Conservation (phyloP, 2,329 filamentous ascomycete species). For the Gnomoniopsis sp. region DNA sequence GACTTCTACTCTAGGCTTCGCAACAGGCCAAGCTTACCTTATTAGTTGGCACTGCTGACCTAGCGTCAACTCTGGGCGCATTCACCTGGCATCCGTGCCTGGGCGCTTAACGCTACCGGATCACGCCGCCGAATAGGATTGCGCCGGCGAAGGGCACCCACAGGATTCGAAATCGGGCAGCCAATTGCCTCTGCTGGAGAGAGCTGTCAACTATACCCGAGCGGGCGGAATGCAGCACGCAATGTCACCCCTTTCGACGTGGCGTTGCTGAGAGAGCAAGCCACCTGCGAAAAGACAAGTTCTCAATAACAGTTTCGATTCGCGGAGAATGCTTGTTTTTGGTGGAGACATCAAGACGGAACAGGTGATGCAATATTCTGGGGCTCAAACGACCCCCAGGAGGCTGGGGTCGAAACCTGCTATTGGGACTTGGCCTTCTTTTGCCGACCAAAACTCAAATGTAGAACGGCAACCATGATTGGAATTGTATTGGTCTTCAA, state of each 20-base stretch:
- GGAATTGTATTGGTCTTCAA: too few relatives aligned
- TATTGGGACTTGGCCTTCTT: not conserved
- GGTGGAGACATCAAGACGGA: not conserved
- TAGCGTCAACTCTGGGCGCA: too few relatives aligned
- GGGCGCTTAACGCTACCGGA: too few relatives aligned
- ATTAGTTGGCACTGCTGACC: too few relatives aligned
- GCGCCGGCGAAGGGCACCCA: not conserved
- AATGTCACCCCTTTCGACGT: not conserved
- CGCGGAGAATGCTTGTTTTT: not conserved
- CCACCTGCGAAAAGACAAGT: not conserved
- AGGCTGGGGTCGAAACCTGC: not conserved
- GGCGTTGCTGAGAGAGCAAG: not conserved
- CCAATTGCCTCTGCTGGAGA: constrained; percentile 7
- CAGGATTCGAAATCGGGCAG: constrained; percentile 6
- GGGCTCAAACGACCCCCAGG: not conserved
- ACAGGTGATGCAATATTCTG: constrained; percentile 13
- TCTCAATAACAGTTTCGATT: not conserved
- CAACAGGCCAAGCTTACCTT: too few relatives aligned
- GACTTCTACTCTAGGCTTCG: too few relatives aligned
- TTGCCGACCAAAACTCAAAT: too few relatives aligned
- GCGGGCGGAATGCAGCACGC: constrained; percentile 3
- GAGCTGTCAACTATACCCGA: constrained; percentile 7
- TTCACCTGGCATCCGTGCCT: too few relatives aligned
- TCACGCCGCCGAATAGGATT: too few relatives aligned
- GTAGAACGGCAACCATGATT: too few relatives aligned